These are phyloP conservation scores for Pholiota molesta DNA, from an alignment of 768 basidiomycete genomes.

Conservation along the genomic window DNA sequence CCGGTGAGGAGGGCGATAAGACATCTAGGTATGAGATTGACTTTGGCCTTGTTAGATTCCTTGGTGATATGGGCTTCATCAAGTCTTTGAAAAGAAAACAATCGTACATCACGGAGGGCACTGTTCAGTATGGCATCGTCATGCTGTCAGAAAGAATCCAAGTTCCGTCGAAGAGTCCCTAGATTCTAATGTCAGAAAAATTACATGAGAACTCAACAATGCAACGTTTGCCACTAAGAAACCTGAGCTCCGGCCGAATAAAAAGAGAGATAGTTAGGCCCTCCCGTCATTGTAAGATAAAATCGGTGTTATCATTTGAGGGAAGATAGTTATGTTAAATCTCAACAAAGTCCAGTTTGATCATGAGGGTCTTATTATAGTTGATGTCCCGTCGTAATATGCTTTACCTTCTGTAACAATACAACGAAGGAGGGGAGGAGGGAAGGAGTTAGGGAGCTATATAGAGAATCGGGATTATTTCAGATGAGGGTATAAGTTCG, in stretches of 20 bases:
- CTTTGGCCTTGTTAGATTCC: no score
- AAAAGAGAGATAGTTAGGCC: not conserved
- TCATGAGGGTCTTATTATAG: no score
- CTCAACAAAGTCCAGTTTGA: conserved; percentile 60
- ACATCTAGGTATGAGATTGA: no score
- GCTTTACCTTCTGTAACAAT: conserved; percentile 58
- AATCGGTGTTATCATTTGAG: conserved; percentile 36
- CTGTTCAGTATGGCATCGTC: conserved; percentile 7
- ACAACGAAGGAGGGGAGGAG: conserved; percentile 53
- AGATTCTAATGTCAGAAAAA: not conserved
- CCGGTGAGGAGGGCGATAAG: not conserved
- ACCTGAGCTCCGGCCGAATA: conserved; percentile 8
- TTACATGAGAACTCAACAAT: not conserved
- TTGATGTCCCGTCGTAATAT: conserved; percentile 55
- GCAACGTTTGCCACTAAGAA: conserved; percentile 1
- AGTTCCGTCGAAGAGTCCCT: conserved; percentile 8
- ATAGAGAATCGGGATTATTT: not conserved
- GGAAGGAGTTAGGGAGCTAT: conserved; percentile 39
- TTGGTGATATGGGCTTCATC: no score
- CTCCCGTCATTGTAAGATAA: not conserved
- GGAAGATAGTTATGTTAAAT: conserved; percentile 60
- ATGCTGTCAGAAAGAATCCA: conserved; percentile 8
- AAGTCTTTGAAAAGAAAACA: no score
- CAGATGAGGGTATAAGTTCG: not conserved
- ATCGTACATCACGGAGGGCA: not conserved